Conservation (phyloP, 352 stramenopile genomes). For the Phytophthora pistaciae region DNA sequence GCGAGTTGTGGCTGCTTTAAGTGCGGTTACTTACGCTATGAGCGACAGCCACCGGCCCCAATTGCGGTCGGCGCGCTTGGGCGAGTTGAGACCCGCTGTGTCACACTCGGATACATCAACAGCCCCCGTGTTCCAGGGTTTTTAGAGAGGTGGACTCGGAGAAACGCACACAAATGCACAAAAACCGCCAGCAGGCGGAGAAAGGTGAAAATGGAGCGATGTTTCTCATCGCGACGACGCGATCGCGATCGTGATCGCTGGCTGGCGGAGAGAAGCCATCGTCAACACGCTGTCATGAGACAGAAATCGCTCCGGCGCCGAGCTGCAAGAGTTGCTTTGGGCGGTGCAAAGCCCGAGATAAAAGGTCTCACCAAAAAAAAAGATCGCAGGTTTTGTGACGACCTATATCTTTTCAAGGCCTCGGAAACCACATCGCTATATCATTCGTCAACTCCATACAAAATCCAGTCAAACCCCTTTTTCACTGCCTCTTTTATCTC, state of each 20-base stretch:
- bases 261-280: not conserved
- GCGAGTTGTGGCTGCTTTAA: slow-evolving; percentile 9
- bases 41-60: slow-evolving; percentile 7
- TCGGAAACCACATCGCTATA: slow-evolving; percentile 1
- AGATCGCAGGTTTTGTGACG: not conserved
- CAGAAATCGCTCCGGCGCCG: not conserved
- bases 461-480: not conserved
- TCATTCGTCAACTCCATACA: slow-evolving; percentile 11
- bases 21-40: slow-evolving; percentile 22
- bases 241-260: not conserved
- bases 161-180: slow-evolving; percentile 22
- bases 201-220: not conserved
- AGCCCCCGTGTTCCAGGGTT: slow-evolving; percentile 16
- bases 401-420: slow-evolving; percentile 20
- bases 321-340: too few species aligned
- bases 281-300: not conserved
- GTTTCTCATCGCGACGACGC: not conserved
- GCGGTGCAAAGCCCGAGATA: not conserved
- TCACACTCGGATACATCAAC: slow-evolving; percentile 5
- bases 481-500: not conserved
- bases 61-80: not conserved
- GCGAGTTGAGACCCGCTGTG: slow-evolving; percentile 1
- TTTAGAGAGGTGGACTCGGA: not conserved
- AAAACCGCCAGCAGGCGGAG: slow-evolving; percentile 3
- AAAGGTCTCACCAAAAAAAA: not conserved